Percentiles rank a stretch among this genome's conserved stretches.
Evolutionary conservation across 2,329 filamentous ascomycete genomes (phyloP).

Genomic region (Aspergillus uvarum): DNA sequence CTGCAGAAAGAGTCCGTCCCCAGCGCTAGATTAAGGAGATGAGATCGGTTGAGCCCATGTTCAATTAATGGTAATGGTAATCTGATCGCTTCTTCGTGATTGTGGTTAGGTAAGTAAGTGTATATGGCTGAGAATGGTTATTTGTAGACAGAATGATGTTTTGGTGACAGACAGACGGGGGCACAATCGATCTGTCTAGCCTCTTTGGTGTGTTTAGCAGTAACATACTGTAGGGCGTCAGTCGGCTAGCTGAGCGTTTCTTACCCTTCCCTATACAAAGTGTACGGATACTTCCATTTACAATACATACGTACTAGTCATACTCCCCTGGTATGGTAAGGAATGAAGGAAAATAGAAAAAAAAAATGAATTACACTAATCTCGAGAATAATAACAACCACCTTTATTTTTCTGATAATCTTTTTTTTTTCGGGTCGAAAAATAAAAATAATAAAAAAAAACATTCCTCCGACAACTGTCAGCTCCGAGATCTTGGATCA

Average conservation of each 20-base stretch:
- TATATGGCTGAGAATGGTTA: too few species aligned
- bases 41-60: conserved; percentile 4
- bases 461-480: conserved; percentile 33
- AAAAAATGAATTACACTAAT: not conserved
- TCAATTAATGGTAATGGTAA: not conserved
- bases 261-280: not conserved
- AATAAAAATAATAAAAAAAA: not conserved
- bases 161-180: too few species aligned
- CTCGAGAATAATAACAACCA: conserved; percentile 2
- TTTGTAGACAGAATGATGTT: too few species aligned
- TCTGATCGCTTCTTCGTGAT: not conserved
- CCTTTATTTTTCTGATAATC: conserved; percentile 8
- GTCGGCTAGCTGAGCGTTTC: not conserved
- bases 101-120: not conserved
- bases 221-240: not conserved
- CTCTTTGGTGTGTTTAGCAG: not conserved
- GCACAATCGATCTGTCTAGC: not conserved
- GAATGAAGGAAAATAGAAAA: conserved; percentile 4
- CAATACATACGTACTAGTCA: conserved; percentile 12
- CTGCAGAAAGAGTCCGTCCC: conserved; percentile 9
- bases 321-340: not conserved
- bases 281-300: not conserved
- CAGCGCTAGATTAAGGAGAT: conserved; percentile 1
- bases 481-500: conserved; percentile 43
- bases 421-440: conserved; percentile 4